Conservation (phyloP, 2,329 filamentous ascomycete species). For the Talaromyces atroroseus region DNA sequence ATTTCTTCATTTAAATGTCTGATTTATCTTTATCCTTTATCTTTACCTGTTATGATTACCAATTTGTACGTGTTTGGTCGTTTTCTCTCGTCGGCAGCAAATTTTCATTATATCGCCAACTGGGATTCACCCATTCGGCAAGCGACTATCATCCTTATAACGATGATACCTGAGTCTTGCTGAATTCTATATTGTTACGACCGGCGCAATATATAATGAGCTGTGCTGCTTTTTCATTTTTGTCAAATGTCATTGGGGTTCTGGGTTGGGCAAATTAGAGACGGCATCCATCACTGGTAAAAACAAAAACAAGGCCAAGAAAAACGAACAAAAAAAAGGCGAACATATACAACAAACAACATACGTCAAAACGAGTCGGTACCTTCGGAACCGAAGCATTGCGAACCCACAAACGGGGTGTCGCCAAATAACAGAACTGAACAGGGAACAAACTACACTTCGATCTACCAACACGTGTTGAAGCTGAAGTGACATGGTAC, state of each 20-base stretch:
- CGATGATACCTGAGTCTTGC: neutral
- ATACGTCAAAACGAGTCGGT: constrained; percentile 1
- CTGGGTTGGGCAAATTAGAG: constrained; percentile 26
- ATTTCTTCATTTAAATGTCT: constrained; percentile 5
- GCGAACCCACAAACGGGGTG: neutral
- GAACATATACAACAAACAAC: constrained; percentile 1
- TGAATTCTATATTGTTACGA: neutral
- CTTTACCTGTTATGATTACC: constrained; percentile 16
- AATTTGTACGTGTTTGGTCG: constrained; percentile 1
- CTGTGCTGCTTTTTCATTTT: constrained; percentile 5
- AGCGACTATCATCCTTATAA: neutral
- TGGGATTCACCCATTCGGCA: neutral
- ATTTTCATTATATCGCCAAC: neutral
- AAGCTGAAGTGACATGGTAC: neutral
- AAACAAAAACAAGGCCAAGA: constrained; percentile 17
- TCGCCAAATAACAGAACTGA: neutral
- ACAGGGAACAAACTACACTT: neutral
- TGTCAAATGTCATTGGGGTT: constrained; percentile 13
- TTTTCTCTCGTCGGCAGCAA: neutral
- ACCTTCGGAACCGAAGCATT: neutral
- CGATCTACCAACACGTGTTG: neutral
- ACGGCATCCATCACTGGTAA: constrained; percentile 32
- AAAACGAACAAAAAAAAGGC: constrained; percentile 8
- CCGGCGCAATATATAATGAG: neutral
- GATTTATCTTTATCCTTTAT: constrained; percentile 4